These are phyloP conservation scores for Botrytis medusae DNA, from an alignment of 2,329 filamentous ascomycete species.

Conservation along the genomic window DNA sequence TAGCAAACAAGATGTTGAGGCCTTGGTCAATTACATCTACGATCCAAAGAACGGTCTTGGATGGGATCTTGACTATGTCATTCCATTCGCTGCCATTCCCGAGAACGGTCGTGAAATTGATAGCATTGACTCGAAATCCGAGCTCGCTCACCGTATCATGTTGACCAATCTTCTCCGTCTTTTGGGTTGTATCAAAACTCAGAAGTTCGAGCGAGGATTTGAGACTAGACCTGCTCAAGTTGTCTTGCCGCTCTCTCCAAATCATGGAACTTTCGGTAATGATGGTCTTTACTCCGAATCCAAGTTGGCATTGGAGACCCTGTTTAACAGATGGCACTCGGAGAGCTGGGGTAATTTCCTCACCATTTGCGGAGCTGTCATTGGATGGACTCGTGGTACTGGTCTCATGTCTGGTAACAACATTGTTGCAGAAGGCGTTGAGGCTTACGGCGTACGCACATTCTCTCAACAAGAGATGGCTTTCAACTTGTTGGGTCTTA, in stretches of 20 bases:
- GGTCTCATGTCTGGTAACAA: conserved; percentile 98
- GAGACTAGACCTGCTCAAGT: conserved; percentile 96
- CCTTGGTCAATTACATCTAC: conserved; percentile 93
- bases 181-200: conserved; percentile 83
- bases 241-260: conserved; percentile 91
- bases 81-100: conserved; percentile 96
- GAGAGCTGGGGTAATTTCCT: conserved; percentile 98
- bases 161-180: conserved; percentile 93
- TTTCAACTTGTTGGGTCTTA: conserved; percentile 94
- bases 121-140: conserved; percentile 92
- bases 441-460: conserved; percentile 93
- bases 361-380: conserved; percentile 96
- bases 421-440: conserved; percentile 93
- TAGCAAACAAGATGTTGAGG: conserved; percentile 96
- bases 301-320: conserved; percentile 92
- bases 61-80: conserved; percentile 95
- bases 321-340: conserved; percentile 98
- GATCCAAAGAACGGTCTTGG: conserved; percentile 93
- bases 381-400: conserved; percentile 98
- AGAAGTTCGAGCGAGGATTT: conserved; percentile 84
- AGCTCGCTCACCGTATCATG: conserved; percentile 98
- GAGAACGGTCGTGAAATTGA: conserved; percentile 98
- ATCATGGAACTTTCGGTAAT: conserved; percentile 97
- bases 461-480: conserved; percentile 99
- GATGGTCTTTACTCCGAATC: conserved; percentile 98